These are phyloP conservation scores for Ogataea zsoltii DNA, from an alignment of 805 yeast genomes.

Conservation along the genomic window DNA sequence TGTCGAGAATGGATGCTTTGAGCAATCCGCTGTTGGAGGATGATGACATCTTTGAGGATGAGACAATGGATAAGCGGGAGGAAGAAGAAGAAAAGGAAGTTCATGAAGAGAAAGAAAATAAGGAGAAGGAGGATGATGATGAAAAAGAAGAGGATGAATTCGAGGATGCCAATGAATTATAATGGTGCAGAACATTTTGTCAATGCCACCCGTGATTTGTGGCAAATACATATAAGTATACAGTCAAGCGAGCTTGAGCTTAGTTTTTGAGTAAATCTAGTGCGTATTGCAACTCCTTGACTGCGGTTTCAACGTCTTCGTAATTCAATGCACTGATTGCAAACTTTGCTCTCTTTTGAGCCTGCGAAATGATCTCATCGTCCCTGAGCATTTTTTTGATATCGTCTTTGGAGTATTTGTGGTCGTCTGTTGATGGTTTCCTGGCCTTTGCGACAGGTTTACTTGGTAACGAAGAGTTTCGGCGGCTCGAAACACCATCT, in stretches of 20 bases:
- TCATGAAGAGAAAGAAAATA: conserved; percentile 10
- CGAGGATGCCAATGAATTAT: conserved; percentile 27
- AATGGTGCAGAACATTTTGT: too few relatives aligned
- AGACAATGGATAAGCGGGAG: conserved; percentile 4
- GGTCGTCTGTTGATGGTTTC: conserved; percentile 8
- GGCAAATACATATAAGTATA: background rate
- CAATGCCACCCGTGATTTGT: too few relatives aligned
- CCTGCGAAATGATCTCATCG: conserved; percentile 55
- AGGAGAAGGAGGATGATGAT: conserved; percentile 4
- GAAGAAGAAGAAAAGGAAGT: conserved; percentile 5
- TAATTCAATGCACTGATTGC: conserved; percentile 79
- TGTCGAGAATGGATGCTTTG: conserved; percentile 18
- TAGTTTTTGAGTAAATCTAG: conserved; percentile 42
- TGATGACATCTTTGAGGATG: conserved; percentile 8
- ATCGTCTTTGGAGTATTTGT: conserved; percentile 34
- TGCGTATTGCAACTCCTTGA: conserved; percentile 57
- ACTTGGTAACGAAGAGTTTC: conserved; percentile 5
- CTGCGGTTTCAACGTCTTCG: conserved; percentile 72
- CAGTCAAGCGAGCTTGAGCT: background rate
- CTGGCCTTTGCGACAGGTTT: conserved; percentile 12
- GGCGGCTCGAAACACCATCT: background rate
- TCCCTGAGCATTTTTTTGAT: conserved; percentile 52
- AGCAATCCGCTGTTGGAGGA: conserved; percentile 20
- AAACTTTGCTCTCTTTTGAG: conserved; percentile 71
- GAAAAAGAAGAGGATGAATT: conserved; percentile 19